Evolutionary conservation across 495 filamentous ascomycete genomes (phyloP), one percentile per base, ranked within the genome.

Genomic region (Lichina pygmaea): DNA sequence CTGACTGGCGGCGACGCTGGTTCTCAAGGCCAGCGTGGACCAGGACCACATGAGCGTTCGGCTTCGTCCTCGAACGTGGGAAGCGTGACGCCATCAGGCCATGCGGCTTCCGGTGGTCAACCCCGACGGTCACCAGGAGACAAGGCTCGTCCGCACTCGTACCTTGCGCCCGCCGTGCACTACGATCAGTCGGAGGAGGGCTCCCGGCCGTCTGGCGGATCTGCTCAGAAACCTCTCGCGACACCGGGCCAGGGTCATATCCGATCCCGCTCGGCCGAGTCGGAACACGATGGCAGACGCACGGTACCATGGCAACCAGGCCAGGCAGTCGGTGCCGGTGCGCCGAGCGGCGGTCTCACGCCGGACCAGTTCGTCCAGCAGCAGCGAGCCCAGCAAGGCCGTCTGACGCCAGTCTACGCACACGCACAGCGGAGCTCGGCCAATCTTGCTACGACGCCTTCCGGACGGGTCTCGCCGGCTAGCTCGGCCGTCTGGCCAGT

Each of bases 361-460:
- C 57, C 86, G 13, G 83, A 93, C 54, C 74, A 93, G 54, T 93
- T 73, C 59, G 82, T 94, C n/a, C 74, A 83, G 48, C 80, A 83
- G 48, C 80, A 83, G 43, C 77, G 80, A 6, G 69, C 76, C 6
- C 24, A 24, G 24, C 36, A 24, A 38, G 17, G n/a, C 33, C 46
- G 46, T 7, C 66, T 67, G 17, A 69, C 53, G 46, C 67, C 58
- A 41, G 62, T 61, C 52, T 66, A 67, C 59, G 51, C 59, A 6
- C 71, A 76, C 24, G 24, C 24, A 24, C 24, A 24, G 24, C 24
- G 24, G 24, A 24, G 24, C 4, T 24, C 24, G 24, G 24, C 24
- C 4, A 24, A 4, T 24, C 4, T 4, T 24, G 24, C 24, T 24
- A 24, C 4, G 24, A 24, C 24, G 24, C 24, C 24, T 24, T 24